Evolutionary conservation across 1,139 yeast species (phyloP).

Genomic region (Debaryomycetaceae sp.): DNA sequence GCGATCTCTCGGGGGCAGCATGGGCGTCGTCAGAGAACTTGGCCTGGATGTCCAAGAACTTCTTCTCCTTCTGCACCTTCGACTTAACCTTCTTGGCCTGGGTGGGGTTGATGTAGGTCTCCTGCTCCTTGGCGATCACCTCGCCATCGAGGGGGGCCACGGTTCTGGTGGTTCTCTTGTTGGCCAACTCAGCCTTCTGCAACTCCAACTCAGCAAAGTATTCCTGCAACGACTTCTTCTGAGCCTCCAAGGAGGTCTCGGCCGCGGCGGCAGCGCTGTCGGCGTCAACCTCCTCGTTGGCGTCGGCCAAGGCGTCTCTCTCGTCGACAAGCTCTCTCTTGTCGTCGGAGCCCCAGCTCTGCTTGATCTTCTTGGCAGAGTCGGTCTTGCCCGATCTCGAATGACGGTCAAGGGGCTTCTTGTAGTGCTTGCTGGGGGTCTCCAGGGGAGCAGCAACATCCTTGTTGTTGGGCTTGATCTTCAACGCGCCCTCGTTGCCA

Average conservation of each 20-base stretch:
- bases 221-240: slow-evolving; percentile 61
- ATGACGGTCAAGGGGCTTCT: slow-evolving; percentile 75
- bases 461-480: slow-evolving; percentile 73
- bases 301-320: slow-evolving; percentile 60
- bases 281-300: slow-evolving; percentile 41
- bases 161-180: slow-evolving; percentile 48
- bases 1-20: slow-evolving; percentile 11
- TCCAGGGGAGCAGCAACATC: slow-evolving; percentile 55
- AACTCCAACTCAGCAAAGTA: slow-evolving; percentile 62
- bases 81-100: slow-evolving; percentile 55
- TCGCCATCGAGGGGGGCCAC: slow-evolving; percentile 62
- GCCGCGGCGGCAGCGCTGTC: slow-evolving; percentile 41
- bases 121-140: slow-evolving; percentile 54
- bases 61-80: slow-evolving; percentile 68
- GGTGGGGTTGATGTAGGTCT: slow-evolving; percentile 52
- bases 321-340: slow-evolving; percentile 58
- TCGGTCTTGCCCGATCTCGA: slow-evolving; percentile 81
- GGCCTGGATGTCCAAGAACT: slow-evolving; percentile 62
- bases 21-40: slow-evolving; percentile 52
- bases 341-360: slow-evolving; percentile 81
- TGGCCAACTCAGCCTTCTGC: slow-evolving; percentile 44
- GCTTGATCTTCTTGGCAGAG: slow-evolving; percentile 76
- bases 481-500: slow-evolving; percentile 90
- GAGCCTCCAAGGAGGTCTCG: slow-evolving; percentile 36
- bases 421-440: slow-evolving; percentile 52